Conservation (phyloP, 192 early-diverging fungal genomes). For the Lobulomyces angularis region DNA sequence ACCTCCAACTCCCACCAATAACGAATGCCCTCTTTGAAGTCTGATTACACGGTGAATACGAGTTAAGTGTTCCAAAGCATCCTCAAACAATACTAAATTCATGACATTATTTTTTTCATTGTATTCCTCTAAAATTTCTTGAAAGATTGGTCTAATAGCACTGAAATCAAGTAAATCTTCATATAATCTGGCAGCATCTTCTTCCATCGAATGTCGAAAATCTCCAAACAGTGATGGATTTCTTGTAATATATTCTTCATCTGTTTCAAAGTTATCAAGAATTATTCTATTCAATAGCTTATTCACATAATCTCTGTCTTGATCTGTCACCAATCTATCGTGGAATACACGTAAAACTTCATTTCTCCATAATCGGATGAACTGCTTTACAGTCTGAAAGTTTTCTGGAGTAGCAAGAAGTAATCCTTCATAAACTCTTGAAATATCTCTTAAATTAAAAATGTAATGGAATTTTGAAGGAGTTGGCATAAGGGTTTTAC, state of each 20-base stretch:
- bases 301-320: conserved; percentile 36
- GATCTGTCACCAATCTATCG: conserved; percentile 40
- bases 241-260: conserved; percentile 37
- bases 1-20: conserved; percentile 49
- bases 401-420: conserved; percentile 40
- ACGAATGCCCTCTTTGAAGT: conserved; percentile 40
- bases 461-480: conserved; percentile 55
- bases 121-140: conserved; percentile 48
- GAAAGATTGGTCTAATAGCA: conserved; percentile 44
- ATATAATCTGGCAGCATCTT: conserved; percentile 41
- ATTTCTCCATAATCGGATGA: conserved; percentile 44
- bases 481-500: conserved; percentile 43
- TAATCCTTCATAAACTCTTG: conserved; percentile 43
- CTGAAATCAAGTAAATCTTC: conserved; percentile 49
- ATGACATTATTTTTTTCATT: conserved; percentile 47
- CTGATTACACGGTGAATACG: conserved; percentile 41
- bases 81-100: conserved; percentile 52
- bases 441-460: conserved; percentile 52
- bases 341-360: conserved; percentile 43
- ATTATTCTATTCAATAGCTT: conserved; percentile 43
- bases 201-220: conserved; percentile 44
- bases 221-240: conserved; percentile 47
- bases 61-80: conserved; percentile 45
- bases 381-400: conserved; percentile 33
- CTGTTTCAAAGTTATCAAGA: conserved; percentile 42